Percentiles rank a stretch among this genome's conserved stretches.
phyloP scores from a whole-genome alignment of 176 grass and related monocot genomes.

The Microstegium vimineum region DNA sequence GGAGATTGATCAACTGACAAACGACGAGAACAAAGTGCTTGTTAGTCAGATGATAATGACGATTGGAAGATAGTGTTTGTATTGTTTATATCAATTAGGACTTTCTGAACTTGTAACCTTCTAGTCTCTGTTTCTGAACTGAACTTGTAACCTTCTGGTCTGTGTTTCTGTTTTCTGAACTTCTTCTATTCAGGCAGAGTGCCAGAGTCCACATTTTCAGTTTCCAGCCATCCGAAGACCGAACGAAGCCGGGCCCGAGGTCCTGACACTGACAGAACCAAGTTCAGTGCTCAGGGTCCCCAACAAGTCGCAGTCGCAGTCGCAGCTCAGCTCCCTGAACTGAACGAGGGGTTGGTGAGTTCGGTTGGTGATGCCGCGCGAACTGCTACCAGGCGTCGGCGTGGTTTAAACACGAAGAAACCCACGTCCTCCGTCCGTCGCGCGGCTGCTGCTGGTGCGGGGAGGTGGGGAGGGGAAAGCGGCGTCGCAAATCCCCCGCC shows the following conservation, averaged over 20 bases:
- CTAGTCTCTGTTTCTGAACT: neutral
- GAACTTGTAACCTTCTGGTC: neutral
- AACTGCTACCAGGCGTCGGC: constrained; percentile 13
- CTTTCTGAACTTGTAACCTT: neutral
- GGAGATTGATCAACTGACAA: constrained; percentile 38
- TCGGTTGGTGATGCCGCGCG: constrained; percentile 31
- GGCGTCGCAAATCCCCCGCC: constrained; percentile 17
- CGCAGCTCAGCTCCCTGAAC: neutral
- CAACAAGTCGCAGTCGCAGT: neutral
- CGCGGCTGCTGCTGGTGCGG: constrained; percentile 23
- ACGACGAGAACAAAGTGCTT: neutral
- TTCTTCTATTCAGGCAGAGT: neutral
- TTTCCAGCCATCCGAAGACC: neutral
- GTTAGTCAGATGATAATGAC: neutral
- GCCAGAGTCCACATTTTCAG: neutral
- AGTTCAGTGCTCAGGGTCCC: neutral
- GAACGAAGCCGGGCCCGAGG: no score
- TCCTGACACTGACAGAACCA: neutral
- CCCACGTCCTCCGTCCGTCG: neutral
- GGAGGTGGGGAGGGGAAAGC: constrained; percentile 6
- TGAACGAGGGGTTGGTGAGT: neutral
- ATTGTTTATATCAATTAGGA: neutral
- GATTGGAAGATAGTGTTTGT: neutral
- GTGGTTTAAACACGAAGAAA: constrained; percentile 36
- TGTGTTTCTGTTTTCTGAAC: neutral